Evolutionary conservation across 208 protist genomes (phyloP).

Genomic region (Sergeia podlipaevii): DNA sequence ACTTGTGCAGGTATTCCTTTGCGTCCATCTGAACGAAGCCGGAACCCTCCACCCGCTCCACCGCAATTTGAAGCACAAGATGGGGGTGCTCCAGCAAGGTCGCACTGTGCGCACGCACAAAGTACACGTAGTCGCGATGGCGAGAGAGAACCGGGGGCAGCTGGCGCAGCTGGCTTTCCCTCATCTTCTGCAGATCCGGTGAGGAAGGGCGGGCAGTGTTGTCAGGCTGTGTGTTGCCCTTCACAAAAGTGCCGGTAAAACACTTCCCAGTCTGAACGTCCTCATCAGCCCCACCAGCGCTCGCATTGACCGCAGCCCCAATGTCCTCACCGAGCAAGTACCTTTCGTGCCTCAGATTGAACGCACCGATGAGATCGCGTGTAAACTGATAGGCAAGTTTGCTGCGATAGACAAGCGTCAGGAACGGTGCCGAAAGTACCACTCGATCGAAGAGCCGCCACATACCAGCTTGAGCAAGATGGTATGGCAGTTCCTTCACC

Average conservation of each 20-base stretch:
- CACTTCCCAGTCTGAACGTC: no score
- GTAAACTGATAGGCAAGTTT: slow-evolving; percentile 56
- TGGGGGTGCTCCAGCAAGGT: slow-evolving; percentile 42
- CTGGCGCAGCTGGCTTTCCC: background rate
- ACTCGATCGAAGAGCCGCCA: slow-evolving; percentile 50
- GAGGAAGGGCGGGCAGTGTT: no score
- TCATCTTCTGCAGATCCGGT: background rate
- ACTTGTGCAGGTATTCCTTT: slow-evolving; percentile 13
- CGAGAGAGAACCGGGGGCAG: slow-evolving; percentile 29
- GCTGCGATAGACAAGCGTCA: slow-evolving; percentile 56
- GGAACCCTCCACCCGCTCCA: slow-evolving; percentile 28
- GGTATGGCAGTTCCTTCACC: slow-evolving; percentile 71
- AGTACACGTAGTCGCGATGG: slow-evolving; percentile 71
- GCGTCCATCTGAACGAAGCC: slow-evolving; percentile 22
- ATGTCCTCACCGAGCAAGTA: slow-evolving; percentile 44
- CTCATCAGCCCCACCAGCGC: no score
- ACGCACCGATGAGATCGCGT: slow-evolving; percentile 62
- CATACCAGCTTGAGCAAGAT: slow-evolving; percentile 22
- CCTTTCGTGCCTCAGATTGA: slow-evolving; percentile 58
- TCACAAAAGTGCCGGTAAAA: no score
- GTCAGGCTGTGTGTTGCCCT: no score
- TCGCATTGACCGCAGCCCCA: slow-evolving; percentile 9
- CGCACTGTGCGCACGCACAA: slow-evolving; percentile 56
- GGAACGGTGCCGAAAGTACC: slow-evolving; percentile 54
- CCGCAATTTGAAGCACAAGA: slow-evolving; percentile 46